Conservation (phyloP, 495 filamentous ascomycete genomes). For the Letharia columbiana region DNA sequence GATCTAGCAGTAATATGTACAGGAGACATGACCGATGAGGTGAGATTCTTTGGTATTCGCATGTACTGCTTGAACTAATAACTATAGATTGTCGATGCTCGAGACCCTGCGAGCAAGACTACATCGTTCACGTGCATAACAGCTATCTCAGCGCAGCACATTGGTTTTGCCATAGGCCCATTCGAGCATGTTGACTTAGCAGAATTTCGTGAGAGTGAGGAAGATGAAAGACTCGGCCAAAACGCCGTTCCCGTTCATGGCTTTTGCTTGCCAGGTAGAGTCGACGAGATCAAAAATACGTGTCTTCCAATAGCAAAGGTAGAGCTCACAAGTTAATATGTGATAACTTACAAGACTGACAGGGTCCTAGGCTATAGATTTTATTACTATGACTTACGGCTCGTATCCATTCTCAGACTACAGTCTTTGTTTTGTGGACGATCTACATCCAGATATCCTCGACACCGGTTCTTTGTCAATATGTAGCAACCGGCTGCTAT, state of each 20-base stretch:
- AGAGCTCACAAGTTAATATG: not conserved
- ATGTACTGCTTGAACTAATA: constrained; percentile 23
- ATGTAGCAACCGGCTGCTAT: constrained; percentile 79
- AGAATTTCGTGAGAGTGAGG: constrained; percentile 78
- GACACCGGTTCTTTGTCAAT: constrained; percentile 76
- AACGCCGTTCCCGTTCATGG: constrained; percentile 78
- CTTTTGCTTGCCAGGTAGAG: constrained; percentile 79
- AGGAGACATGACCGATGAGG: constrained; percentile 77
- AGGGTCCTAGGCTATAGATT: constrained; percentile 58
- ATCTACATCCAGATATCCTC: constrained; percentile 61
- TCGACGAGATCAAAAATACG: constrained; percentile 71
- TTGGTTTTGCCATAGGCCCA: constrained; percentile 86
- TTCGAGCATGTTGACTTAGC: constrained; percentile 89
- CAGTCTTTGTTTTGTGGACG: constrained; percentile 90
- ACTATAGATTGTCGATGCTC: constrained; percentile 51
- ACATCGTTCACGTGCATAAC: constrained; percentile 67
- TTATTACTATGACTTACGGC: constrained; percentile 74
- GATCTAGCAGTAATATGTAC: constrained; percentile 88
- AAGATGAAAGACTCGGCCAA: constrained; percentile 78
- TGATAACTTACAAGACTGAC: constrained; percentile 1
- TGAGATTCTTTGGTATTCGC: constrained; percentile 24
- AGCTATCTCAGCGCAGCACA: constrained; percentile 70
- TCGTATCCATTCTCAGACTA: constrained; percentile 81
- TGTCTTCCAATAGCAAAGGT: constrained; percentile 63
- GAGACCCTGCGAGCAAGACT: constrained; percentile 68